phyloP scores from a whole-genome alignment of 164 flowering plant genomes.

The Santalum album region DNA sequence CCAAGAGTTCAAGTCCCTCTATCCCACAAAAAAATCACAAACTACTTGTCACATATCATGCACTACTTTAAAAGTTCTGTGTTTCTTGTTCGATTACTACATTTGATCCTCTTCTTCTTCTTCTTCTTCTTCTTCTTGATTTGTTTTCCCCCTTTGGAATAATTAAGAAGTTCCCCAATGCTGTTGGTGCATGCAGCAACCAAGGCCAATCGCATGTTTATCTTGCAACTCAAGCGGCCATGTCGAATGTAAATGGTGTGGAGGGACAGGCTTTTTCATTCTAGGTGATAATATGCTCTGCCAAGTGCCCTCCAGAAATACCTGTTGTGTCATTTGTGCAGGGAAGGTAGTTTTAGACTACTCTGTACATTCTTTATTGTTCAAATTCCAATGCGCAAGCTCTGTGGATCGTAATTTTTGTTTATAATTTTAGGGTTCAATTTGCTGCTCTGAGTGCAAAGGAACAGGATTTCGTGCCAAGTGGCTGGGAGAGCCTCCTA shows the following conservation, averaged over 20 bases:
- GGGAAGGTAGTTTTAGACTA: conserved; percentile 63
- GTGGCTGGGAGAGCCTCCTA: conserved; percentile 75
- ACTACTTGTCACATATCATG: too few relatives aligned
- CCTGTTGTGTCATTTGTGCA: conserved; percentile 75
- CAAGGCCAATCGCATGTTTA: conserved; percentile 67
- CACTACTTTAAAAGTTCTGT: background rate
- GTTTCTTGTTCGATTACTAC: background rate
- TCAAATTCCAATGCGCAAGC: background rate
- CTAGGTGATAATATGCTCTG: conserved; percentile 96
- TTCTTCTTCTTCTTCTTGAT: too few relatives aligned
- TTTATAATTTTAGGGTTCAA: conserved; percentile 52
- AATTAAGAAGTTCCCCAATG: background rate
- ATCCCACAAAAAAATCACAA: too few relatives aligned
- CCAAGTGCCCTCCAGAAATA: conserved; percentile 78
- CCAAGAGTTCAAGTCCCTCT: too few relatives aligned
- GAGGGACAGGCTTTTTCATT: conserved; percentile 89
- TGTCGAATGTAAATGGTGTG: conserved; percentile 96
- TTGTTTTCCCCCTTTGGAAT: too few relatives aligned
- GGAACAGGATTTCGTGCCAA: conserved; percentile 96
- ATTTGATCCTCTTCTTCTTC: background rate
- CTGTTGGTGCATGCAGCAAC: conserved; percentile 58
- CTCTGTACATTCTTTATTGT: too few relatives aligned
- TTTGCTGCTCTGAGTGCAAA: conserved; percentile 69
- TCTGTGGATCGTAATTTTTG: background rate
- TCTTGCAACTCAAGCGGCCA: conserved; percentile 74